Evolutionary conservation across 148 eudicot species (phyloP), one percentile per base, ranked within the genome.

Genomic region (Amaranthus cruentus): DNA sequence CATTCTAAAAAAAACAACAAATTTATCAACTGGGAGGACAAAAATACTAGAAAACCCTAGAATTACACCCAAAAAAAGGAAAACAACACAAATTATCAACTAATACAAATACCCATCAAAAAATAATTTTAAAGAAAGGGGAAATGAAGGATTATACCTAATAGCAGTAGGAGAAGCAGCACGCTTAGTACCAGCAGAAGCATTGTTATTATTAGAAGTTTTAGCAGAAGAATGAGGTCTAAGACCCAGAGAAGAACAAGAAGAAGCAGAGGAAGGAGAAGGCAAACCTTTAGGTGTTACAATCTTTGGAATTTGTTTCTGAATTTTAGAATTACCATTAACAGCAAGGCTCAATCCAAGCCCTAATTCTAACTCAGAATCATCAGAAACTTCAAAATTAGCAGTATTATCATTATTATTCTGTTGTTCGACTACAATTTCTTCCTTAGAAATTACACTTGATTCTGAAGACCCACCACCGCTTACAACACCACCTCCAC

Each of bases 361-460:
- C 4, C 97, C 94, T 77, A 91, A 79, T 71, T 89, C 90, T 50
- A 91, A 78, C 81, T 89, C 86, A 69, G 81, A 72, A 9, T 86
- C 92, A 76, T 88, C 88, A 71, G 87, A 86, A 55, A 76, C 93
- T 75, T 91, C 93, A 58, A 81, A 72, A 2, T 76, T 72, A 68
- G 78, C 18, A 44, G 69, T 77, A 74, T 80, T 50, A 55, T 70
- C 52, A 59, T 63, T 15, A 44, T 11, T n/a, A 9, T 70, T 52
- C 78, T 70, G 64, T 70, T 79, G 75, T 58, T 79, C 80, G 15
- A 65, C 76, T 61, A 66, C 69, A 46, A 46, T 64, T 69, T 85
- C 83, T 66, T 85, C 89, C 73, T 63, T 82, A 2, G 90, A 81
- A 63, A 86, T 71, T 15, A 73, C 61, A 44, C 88, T 83, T 18